These are phyloP conservation scores for Ilex asprella DNA, from an alignment of 257 asterid species.

Conservation along the genomic window DNA sequence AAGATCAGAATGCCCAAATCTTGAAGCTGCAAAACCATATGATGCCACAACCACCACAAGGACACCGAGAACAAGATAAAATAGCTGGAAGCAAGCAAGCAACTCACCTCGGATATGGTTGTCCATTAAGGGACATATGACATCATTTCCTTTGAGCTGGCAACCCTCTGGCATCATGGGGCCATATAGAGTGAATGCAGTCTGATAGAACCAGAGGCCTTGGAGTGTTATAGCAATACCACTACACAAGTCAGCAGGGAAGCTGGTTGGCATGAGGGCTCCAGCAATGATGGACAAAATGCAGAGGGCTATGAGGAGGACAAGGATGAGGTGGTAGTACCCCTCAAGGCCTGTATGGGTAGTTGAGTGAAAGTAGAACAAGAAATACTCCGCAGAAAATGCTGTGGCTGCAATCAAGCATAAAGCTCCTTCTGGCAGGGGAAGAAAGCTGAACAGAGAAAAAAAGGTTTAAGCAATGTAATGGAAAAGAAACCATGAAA, in stretches of 20 bases:
- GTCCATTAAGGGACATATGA: conserved; percentile 49
- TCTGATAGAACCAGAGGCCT: conserved; percentile 99
- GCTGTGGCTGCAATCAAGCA: conserved; percentile 72
- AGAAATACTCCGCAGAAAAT: conserved; percentile 75
- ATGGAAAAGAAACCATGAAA: background rate
- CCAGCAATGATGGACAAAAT: conserved; percentile 56
- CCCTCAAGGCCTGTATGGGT: conserved; percentile 96
- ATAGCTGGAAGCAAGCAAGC: conserved; percentile 76
- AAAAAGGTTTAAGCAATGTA: conserved; percentile 6
- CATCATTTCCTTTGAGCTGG: conserved; percentile 37
- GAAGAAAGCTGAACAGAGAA: conserved; percentile 50
- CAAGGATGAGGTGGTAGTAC: conserved; percentile 84
- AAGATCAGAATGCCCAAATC: conserved; percentile 15
- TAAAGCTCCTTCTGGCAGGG: conserved; percentile 73
- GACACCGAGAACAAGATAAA: conserved; percentile 48
- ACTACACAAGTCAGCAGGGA: conserved; percentile 61
- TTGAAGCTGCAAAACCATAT: conserved; percentile 42
- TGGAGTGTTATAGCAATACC: conserved; percentile 79
- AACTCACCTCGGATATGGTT: conserved; percentile 58
- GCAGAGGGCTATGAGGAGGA: conserved; percentile 78
- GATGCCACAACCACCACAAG: conserved; percentile 48
- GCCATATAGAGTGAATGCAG: conserved; percentile 91
- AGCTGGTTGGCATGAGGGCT: conserved; percentile 77
- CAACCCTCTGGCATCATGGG: conserved; percentile 94
- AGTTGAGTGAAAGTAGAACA: conserved; percentile 92